Percentiles rank a stretch among this genome's conserved stretches.
These are phyloP conservation scores for Lactarius sp. DNA, from an alignment of 768 basidiomycete species.

Conservation along the genomic window DNA sequence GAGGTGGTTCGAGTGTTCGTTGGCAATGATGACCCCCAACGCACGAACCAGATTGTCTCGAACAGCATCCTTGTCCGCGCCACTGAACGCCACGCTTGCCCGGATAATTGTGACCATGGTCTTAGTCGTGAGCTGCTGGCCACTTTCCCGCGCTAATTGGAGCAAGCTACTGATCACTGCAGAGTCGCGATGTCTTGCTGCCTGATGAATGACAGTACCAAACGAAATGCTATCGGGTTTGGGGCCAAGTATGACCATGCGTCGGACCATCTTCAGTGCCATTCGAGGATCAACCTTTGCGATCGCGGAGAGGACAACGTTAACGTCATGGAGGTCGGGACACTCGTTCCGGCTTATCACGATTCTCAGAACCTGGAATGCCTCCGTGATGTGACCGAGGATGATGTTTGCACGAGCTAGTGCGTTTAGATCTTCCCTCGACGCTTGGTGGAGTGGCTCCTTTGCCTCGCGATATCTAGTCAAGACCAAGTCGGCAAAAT, in stretches of 20 bases:
- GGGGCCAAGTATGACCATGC: slow-evolving; percentile 47
- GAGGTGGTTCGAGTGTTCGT: slow-evolving; percentile 35
- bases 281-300: slow-evolving; percentile 44
- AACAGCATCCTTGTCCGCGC: slow-evolving; percentile 27
- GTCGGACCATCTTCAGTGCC: slow-evolving; percentile 45
- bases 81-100: slow-evolving; percentile 27
- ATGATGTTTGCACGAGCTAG: slow-evolving; percentile 61
- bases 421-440: slow-evolving; percentile 51
- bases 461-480: slow-evolving; percentile 40
- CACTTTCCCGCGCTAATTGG: slow-evolving; percentile 35
- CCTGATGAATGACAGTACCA: slow-evolving; percentile 59
- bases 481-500: slow-evolving; percentile 46
- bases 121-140: slow-evolving; percentile 42
- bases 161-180: slow-evolving; percentile 44
- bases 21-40: slow-evolving; percentile 39
- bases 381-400: slow-evolving; percentile 44
- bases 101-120: slow-evolving; percentile 35
- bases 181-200: slow-evolving; percentile 42
- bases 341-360: slow-evolving; percentile 46
- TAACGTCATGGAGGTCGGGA: slow-evolving; percentile 61
- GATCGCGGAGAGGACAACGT: slow-evolving; percentile 54
- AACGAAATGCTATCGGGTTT: slow-evolving; percentile 50
- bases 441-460: slow-evolving; percentile 43
- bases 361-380: slow-evolving; percentile 43
- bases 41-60: slow-evolving; percentile 38